Conservation (phyloP, 2,329 filamentous ascomycete genomes). For the Colletotrichum coccodes region DNA sequence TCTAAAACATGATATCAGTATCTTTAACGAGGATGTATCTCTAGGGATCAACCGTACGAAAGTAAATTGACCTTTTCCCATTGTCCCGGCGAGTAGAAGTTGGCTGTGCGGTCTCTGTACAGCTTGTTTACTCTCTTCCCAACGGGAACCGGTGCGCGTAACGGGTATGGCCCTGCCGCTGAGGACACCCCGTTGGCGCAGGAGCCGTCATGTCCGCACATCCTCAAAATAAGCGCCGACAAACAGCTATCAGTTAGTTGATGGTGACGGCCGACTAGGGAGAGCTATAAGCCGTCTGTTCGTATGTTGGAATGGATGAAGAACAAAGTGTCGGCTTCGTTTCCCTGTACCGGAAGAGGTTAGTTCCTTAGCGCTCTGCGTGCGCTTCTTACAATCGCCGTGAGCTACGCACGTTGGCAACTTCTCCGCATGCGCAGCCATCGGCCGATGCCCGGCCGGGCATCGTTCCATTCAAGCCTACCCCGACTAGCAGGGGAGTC, state of each 20-base stretch:
- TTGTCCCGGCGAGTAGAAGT: slow-evolving; percentile 37
- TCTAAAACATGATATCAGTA: background rate
- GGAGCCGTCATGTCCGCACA: slow-evolving; percentile 16
- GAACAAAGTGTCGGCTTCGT: background rate
- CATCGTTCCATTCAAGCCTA: background rate
- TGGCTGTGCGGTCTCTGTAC: slow-evolving; percentile 34
- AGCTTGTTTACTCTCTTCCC: slow-evolving; percentile 28
- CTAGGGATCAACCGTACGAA: slow-evolving; percentile 16
- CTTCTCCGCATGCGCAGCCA: background rate
- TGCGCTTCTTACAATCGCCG: background rate
- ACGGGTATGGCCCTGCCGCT: slow-evolving; percentile 21
- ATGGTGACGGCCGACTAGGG: background rate
- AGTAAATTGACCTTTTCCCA: slow-evolving; percentile 37
- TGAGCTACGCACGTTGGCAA: background rate
- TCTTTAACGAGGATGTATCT: accelerated
- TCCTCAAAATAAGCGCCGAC: background rate
- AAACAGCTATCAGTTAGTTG: background rate
- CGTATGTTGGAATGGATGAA: background rate
- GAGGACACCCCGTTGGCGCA: slow-evolving; percentile 2
- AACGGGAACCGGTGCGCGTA: slow-evolving; percentile 16
- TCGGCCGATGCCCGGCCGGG: background rate
- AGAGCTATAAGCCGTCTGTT: background rate
- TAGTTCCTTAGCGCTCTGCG: background rate
- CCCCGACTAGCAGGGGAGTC: background rate
- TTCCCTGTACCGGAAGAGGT: background rate